phyloP scores from a whole-genome alignment of 75 land plant species.

The Larix kaempferi region DNA sequence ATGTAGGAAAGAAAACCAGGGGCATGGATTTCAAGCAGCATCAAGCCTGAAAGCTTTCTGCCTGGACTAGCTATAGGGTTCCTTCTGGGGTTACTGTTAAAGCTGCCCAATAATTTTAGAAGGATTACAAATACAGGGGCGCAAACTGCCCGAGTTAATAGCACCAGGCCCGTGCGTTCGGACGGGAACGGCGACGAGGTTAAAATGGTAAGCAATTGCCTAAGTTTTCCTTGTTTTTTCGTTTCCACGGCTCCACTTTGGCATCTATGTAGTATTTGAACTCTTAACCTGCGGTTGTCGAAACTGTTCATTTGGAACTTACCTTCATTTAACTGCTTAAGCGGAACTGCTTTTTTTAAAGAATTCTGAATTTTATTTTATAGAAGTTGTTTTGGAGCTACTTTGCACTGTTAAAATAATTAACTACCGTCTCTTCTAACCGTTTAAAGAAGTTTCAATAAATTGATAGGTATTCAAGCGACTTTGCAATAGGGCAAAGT shows the following conservation, averaged over 20 bases:
- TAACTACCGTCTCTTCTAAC: too few species aligned
- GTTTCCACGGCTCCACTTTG: too few species aligned
- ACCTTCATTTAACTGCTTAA: too few species aligned
- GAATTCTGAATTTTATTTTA: too few species aligned
- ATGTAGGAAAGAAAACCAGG: too few species aligned
- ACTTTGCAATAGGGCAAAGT: background rate
- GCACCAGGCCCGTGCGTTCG: background rate
- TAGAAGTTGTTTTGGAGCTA: too few species aligned
- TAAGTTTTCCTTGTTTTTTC: background rate
- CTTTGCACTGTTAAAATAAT: too few species aligned
- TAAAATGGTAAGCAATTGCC: slow-evolving; percentile 62
- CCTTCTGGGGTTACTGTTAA: slow-evolving; percentile 65
- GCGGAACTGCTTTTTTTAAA: too few species aligned
- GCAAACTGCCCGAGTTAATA: background rate
- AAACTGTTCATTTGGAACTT: too few species aligned
- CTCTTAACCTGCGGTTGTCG: background rate
- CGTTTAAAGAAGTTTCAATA: too few species aligned
- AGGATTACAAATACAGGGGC: slow-evolving; percentile 6
- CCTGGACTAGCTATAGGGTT: slow-evolving; percentile 86
- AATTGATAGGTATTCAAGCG: too few species aligned
- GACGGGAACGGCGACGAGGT: slow-evolving; percentile 46
- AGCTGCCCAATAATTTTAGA: slow-evolving; percentile 29
- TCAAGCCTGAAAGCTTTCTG: slow-evolving; percentile 67
- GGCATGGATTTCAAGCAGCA: slow-evolving; percentile 29
- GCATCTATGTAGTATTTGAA: background rate